A percentile compares a stretch with the other conserved stretches of the same genome.
Evolutionary conservation across 2,329 filamentous ascomycete genomes (phyloP).

Genomic region (Lachnellula arida): DNA sequence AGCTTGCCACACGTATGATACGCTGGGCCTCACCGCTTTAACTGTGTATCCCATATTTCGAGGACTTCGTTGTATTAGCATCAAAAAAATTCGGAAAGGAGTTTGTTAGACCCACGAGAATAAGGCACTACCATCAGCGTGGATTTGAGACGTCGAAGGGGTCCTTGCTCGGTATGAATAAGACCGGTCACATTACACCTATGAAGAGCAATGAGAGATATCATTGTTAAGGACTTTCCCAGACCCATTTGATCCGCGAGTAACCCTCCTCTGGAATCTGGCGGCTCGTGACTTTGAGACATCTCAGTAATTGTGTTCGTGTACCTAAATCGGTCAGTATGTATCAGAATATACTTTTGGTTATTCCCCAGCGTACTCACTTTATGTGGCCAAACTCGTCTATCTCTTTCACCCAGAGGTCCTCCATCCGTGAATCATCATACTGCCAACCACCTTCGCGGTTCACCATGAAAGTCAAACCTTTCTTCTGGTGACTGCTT

Average conservation of each 20-base stretch:
- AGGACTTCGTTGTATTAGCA: conserved; percentile 30
- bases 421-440: conserved; percentile 5
- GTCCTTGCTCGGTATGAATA: conserved; percentile 1
- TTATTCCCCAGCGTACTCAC: conserved; percentile 21
- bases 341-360: conserved; percentile 26
- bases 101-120: conserved; percentile 31
- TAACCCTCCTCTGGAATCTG: conserved; percentile 56
- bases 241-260: conserved; percentile 54
- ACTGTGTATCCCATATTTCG: conserved; percentile 35
- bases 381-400: conserved; percentile 29
- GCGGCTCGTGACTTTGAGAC: conserved; percentile 50
- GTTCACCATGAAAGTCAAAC: conserved; percentile 35
- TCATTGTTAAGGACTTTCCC: conserved; percentile 47
- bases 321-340: conserved; percentile 46
- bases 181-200: not conserved
- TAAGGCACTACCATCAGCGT: conserved; percentile 43
- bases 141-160: conserved; percentile 28
- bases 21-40: not conserved
- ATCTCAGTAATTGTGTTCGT: conserved; percentile 78
- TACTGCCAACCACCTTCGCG: conserved; percentile 37
- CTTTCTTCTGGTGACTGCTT: conserved; percentile 36
- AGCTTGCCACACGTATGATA: too few relatives aligned
- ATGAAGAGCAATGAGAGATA: conserved; percentile 38
- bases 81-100: not conserved
- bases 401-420: conserved; percentile 18